Conservation (phyloP, 768 basidiomycete species). For the Termitomyces sp. region DNA sequence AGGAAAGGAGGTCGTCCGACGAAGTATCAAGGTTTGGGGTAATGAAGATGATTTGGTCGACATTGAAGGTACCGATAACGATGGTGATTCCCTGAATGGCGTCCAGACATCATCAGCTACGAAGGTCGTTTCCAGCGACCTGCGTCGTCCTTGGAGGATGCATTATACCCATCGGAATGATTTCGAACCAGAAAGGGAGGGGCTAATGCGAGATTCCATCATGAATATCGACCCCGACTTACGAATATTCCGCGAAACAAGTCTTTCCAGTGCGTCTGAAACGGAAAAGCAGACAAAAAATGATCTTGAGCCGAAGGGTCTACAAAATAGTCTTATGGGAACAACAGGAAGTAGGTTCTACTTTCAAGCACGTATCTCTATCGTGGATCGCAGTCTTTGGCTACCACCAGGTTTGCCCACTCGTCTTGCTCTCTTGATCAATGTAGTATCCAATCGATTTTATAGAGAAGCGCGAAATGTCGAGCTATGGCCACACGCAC, state of each 20-base stretch:
- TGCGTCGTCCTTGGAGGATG: conserved; percentile 12
- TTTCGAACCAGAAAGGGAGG: conserved; percentile 6
- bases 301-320: not conserved
- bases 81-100: not conserved
- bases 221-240: not conserved
- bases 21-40: conserved; percentile 37
- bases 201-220: not conserved
- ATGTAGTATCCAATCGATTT: not conserved
- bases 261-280: not conserved
- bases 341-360: conserved; percentile 39
- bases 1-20: conserved; percentile 37
- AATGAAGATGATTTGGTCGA: conserved; percentile 34
- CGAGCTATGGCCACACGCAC: conserved; percentile 32
- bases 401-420: conserved; percentile 35
- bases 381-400: conserved; percentile 47
- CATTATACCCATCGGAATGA: conserved; percentile 11
- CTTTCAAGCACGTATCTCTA: conserved; percentile 41
- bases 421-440: not conserved
- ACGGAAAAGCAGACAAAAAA: not conserved
- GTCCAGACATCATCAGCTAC: not conserved
- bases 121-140: not conserved
- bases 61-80: conserved; percentile 23
- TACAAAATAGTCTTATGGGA: not conserved
- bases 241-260: not conserved
- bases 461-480: conserved; percentile 26